Evolutionary conservation across 345 rosid genomes (phyloP), one percentile per base, ranked within the genome.

Genomic region (Erucastrum elatum): DNA sequence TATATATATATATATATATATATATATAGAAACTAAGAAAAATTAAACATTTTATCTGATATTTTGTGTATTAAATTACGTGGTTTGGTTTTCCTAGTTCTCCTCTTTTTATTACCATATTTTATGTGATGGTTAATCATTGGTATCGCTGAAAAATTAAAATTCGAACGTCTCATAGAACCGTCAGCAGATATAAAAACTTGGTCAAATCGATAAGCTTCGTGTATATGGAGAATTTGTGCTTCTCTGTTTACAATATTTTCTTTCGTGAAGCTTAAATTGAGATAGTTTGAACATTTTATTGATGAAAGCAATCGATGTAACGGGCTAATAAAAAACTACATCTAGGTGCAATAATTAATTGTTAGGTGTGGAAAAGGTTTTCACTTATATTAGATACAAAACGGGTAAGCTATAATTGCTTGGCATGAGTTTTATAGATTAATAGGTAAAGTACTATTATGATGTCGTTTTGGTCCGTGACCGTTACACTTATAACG

Each of bases 401-500:
- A 75, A 75, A 70, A 79, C 64, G 41, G 68, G 82, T 63, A 61
- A 63, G 67, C 62, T 79, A 69, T 75, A 55, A 70, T 80, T 75
- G 72, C 63, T 51, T 69, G 76, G 77, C 56, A 69, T 12, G 70
- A 80, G 77, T 68, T 66, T 46, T 46, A 76, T 17, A 75, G 56
- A 80, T 68, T 58, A 76, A 75, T 80, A 76, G 64, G 44, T 70
- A 75, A 58, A 71, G 83, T 81, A 75, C 80, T 66, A 81, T 75
- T 44, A 75, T 71, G 80, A 76, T 71, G 73, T 75, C 68, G 80
- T 56, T 70, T 75, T 39, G 83, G 76, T 80, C 79, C 76, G 72
- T 80, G 76, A 59, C 77, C 80, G 83, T 76, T 81, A 81, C 80
- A 76, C 73, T 70, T 71, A 71, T 58, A 80, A 80, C 80, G 80